A percentile compares a stretch with the other conserved stretches of the same genome.
Evolutionary conservation across 2,329 filamentous ascomycete species (phyloP).

Genomic region (Pestalotiopsis sp.): DNA sequence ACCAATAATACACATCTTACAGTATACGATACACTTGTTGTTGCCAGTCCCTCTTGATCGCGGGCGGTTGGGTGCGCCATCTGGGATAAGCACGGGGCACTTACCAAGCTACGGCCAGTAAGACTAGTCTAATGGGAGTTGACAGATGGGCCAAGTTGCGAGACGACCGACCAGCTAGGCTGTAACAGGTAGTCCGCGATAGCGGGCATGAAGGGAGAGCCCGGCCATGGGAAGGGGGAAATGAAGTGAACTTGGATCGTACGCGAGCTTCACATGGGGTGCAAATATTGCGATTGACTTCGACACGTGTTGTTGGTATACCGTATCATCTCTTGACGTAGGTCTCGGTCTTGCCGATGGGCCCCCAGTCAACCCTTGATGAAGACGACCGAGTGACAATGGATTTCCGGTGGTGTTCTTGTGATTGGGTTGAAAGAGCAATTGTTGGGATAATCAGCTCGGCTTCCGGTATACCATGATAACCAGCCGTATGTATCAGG

Average conservation of each 20-base stretch:
- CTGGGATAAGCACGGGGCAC: neutral
- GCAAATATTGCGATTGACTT: neutral
- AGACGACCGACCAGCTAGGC: neutral
- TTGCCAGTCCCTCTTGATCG: neutral
- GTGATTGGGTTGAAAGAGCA: neutral
- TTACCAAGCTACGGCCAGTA: neutral
- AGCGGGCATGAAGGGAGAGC: neutral
- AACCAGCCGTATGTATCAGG: neutral
- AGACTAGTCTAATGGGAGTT: neutral
- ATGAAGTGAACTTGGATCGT: neutral
- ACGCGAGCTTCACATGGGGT: neutral
- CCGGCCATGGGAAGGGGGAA: neutral
- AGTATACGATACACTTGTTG: neutral
- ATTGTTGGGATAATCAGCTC: neutral
- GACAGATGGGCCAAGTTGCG: neutral
- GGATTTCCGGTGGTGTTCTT: neutral
- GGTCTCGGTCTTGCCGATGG: neutral
- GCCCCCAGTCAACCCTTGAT: neutral
- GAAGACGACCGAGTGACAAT: neutral
- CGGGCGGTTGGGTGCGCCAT: neutral
- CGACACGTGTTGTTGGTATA: neutral
- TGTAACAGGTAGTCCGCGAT: conserved; percentile 6
- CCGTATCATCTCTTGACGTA: neutral
- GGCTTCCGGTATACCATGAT: neutral
- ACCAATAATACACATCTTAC: neutral